Evolutionary conservation across 78 protist genomes (phyloP), one percentile per base, ranked within the genome.

Genomic region (Dictyostelium capitatum): DNA sequence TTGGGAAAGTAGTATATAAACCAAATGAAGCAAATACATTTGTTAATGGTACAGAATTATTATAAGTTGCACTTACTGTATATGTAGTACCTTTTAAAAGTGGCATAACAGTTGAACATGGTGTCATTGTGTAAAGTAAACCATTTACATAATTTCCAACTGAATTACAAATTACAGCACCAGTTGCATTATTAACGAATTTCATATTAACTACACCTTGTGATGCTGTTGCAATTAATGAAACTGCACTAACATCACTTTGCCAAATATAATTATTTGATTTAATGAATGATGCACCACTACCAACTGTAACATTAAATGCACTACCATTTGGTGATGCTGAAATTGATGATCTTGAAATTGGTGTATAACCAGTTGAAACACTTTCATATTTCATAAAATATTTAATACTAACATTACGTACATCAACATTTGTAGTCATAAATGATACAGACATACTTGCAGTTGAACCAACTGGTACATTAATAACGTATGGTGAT

Each of bases 151-250:
- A 74, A 14, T 17, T 0, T 30, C 75, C 81, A 20, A 54, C 57
- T 12, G 82, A 83, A n/a, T 46, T 59, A 67, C 93, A 87, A 12
- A 87, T 25, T 6, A 74, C 67, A 3, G 32, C 79, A 62, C 81
- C 81, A 51, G 93, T 87, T 4, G 83, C 83, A 20, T 87, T 87
- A 41, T 87, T 87, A 23, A 65, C 53, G 20, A 87, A 77, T 15
- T 84, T 14, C 50, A 87, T 37, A 51, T 54, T 65, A 32, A 87
- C 28, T 3, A 87, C 28, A 64, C 93, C 93, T 19, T 54, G 32
- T 5, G 93, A 87, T 28, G 80, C 93, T 1, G 84, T 53, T 11
- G 84, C 56, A 20, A 62, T 48, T 46, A 87, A 87, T 23, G 51
- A 43, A 6, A 77, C 93, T 30, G 83, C 79, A 37, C 65, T 23